Percentiles rank a stretch among this genome's conserved stretches.
These are phyloP conservation scores for Alternaria brassicae DNA, from an alignment of 2,329 filamentous ascomycete genomes.

Conservation along the genomic window DNA sequence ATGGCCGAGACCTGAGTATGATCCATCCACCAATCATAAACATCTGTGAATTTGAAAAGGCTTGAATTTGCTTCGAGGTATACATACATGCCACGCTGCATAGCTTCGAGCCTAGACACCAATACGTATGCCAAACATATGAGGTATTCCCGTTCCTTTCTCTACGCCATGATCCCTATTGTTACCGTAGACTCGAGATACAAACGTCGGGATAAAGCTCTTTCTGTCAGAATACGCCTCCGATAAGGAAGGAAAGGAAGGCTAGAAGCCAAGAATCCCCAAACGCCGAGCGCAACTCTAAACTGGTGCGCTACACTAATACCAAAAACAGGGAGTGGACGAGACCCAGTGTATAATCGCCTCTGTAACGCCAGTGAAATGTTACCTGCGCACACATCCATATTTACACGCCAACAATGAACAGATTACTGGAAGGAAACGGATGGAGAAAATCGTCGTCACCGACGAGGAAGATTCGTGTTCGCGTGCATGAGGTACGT, in stretches of 20 bases:
- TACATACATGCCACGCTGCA: slow-evolving; percentile 5
- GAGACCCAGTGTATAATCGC: slow-evolving; percentile 21
- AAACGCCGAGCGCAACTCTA: slow-evolving; percentile 22
- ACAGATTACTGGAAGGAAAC: slow-evolving; percentile 33
- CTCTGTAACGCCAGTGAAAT: slow-evolving; percentile 30
- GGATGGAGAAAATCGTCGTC: slow-evolving; percentile 16
- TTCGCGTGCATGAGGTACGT: slow-evolving; percentile 19
- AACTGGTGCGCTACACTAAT: slow-evolving; percentile 7
- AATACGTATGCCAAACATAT: slow-evolving; percentile 4
- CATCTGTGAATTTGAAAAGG: neutral
- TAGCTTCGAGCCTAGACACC: neutral
- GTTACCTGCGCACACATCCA: slow-evolving; percentile 18
- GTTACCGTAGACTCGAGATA: slow-evolving; percentile 25
- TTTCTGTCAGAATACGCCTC: slow-evolving; percentile 4
- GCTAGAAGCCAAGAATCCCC: slow-evolving; percentile 15
- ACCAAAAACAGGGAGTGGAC: neutral
- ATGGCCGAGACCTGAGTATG: neutral
- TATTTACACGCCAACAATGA: slow-evolving; percentile 28
- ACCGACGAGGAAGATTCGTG: slow-evolving; percentile 25
- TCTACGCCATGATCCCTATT: slow-evolving; percentile 19
- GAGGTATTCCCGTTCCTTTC: slow-evolving; percentile 6
- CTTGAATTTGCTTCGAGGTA: slow-evolving; percentile 12
- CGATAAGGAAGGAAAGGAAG: slow-evolving; percentile 23
- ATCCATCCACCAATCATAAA: neutral
- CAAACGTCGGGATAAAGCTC: slow-evolving; percentile 25